Conservation (phyloP, 1,284 basidiomycete genomes). For the Cystobasidiaceae sp. region DNA sequence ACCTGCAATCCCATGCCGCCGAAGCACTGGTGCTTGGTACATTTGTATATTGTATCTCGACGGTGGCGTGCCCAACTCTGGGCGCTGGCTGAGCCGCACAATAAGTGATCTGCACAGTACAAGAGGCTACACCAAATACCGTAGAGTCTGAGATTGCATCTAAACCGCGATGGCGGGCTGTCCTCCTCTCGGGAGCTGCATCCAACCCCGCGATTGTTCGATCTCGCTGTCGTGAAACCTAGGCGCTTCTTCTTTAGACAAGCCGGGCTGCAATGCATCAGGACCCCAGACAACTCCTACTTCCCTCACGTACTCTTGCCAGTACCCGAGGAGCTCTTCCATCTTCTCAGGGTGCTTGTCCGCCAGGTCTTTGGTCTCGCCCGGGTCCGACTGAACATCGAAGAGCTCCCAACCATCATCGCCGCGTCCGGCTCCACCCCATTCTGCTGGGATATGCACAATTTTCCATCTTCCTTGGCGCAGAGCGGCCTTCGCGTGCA, state of each 20-base stretch:
- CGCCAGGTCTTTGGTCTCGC: conserved; percentile 40
- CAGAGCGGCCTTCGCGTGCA: conserved; percentile 38
- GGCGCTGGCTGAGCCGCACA: no score
- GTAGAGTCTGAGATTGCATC: no score
- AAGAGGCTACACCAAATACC: no score
- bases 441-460: conserved; percentile 34
- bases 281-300: not conserved
- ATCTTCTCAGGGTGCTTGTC: conserved; percentile 31
- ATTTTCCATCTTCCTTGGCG: conserved; percentile 42
- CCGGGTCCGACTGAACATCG: conserved; percentile 40
- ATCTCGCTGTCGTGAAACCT: not conserved
- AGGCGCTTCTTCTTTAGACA: not conserved
- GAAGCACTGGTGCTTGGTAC: no score
- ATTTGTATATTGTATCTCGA: no score
- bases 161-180: not conserved
- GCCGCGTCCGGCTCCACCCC: conserved; percentile 14
- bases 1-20: no score
- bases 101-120: no score
- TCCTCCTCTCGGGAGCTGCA: not conserved
- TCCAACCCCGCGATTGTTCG: not conserved
- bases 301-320: conserved; percentile 20
- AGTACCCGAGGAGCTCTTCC: conserved; percentile 33
- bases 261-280: not conserved
- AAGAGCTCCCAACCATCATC: conserved; percentile 42
- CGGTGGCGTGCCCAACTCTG: no score